phyloP scores from a whole-genome alignment of 805 yeast species.

The Limtongia smithiae region DNA sequence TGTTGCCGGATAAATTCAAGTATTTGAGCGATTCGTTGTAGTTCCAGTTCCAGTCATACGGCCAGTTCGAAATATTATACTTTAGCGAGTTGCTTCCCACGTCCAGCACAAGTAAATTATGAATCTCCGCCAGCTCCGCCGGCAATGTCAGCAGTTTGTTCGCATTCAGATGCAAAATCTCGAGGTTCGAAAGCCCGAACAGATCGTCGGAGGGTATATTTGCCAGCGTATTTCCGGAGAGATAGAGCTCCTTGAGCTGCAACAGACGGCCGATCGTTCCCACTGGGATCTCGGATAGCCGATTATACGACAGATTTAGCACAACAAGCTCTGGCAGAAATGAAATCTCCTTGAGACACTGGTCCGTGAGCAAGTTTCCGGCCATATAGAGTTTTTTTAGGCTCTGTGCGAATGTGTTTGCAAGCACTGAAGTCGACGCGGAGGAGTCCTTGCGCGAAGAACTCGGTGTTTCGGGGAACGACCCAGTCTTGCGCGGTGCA shows the following conservation, averaged over 20 bases:
- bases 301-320: conserved; percentile 80
- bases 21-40: conserved; percentile 71
- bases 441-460: conserved; percentile 22
- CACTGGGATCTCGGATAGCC: conserved; percentile 71
- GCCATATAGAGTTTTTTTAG: conserved; percentile 61
- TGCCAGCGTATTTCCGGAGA: conserved; percentile 79
- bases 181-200: conserved; percentile 54
- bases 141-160: conserved; percentile 85
- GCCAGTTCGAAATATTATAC: conserved; percentile 90
- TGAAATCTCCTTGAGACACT: conserved; percentile 65
- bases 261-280: conserved; percentile 62
- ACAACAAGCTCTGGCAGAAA: conserved; percentile 54
- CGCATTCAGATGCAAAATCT: conserved; percentile 67
- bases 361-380: conserved; percentile 80
- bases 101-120: conserved; percentile 66
- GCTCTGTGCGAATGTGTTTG: conserved; percentile 44
- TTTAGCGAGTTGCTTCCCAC: conserved; percentile 87
- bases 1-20: conserved; percentile 88
- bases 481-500: not conserved
- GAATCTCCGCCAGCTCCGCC: conserved; percentile 73
- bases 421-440: conserved; percentile 14
- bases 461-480: not conserved
- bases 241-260: conserved; percentile 58
- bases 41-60: conserved; percentile 98
- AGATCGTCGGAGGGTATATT: conserved; percentile 85